Evolutionary conservation across 345 rosid species (phyloP).

Genomic region (Pugionium dolabratum): DNA sequence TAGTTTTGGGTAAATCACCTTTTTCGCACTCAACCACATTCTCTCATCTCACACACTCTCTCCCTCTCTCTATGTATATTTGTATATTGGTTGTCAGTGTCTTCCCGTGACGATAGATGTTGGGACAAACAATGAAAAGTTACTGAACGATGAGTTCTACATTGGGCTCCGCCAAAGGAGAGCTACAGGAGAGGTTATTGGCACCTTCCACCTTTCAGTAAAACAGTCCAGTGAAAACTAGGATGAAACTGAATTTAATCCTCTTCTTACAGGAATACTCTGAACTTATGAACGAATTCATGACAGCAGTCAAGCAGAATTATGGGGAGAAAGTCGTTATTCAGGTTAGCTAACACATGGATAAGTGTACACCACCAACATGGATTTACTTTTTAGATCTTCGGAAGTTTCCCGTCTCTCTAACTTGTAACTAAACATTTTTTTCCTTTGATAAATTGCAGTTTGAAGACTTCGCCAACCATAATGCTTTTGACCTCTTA

Average conservation of each 20-base stretch:
- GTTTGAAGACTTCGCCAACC: slow-evolving; percentile 99
- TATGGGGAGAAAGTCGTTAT: slow-evolving; percentile 93
- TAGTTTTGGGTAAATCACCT: slow-evolving; percentile 15
- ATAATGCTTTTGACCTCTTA: slow-evolving; percentile 89
- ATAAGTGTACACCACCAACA: slow-evolving; percentile 17
- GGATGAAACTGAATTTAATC: slow-evolving; percentile 21
- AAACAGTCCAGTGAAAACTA: slow-evolving; percentile 10
- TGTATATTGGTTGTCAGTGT: slow-evolving; percentile 55
- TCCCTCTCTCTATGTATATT: background rate
- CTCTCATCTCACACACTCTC: background rate
- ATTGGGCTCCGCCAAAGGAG: slow-evolving; percentile 94
- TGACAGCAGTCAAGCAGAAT: slow-evolving; percentile 90
- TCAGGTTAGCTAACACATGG: slow-evolving; percentile 58
- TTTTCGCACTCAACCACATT: slow-evolving; percentile 14
- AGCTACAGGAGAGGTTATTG: slow-evolving; percentile 84
- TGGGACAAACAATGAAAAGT: slow-evolving; percentile 89
- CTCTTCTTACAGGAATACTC: slow-evolving; percentile 68
- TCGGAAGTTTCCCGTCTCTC: background rate
- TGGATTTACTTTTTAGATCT: background rate
- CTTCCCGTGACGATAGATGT: slow-evolving; percentile 96
- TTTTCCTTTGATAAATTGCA: slow-evolving; percentile 42
- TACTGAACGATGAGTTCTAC: slow-evolving; percentile 90
- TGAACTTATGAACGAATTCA: slow-evolving; percentile 92
- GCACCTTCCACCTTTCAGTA: slow-evolving; percentile 25
- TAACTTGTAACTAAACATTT: slow-evolving; percentile 3